Evolutionary conservation across 441 rosid species (phyloP).

Genomic region (Gossypium lobatum): DNA sequence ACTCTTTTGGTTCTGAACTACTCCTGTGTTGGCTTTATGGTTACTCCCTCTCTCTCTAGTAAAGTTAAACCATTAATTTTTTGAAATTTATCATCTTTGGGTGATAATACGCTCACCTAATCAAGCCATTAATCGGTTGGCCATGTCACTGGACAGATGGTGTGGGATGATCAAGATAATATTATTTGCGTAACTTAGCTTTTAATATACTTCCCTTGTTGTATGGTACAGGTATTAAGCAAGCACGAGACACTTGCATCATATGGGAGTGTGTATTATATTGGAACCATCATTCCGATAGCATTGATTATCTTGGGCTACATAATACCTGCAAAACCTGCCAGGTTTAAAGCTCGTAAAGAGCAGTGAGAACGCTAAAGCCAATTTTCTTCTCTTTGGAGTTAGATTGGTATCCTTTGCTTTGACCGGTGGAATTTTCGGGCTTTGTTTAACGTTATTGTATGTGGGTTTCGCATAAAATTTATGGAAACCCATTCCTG

Average conservation of each 20-base stretch:
- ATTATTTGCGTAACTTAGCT: not conserved
- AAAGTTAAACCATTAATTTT: not conserved
- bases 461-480: not conserved
- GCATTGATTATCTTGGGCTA: conserved; percentile 50
- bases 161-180: not conserved
- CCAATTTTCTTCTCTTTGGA: not conserved
- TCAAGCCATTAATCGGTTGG: not conserved
- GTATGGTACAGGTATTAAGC: conserved; percentile 61
- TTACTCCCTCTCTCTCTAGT: conserved; percentile 27
- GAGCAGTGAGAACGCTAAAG: conserved; percentile 33
- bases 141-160: not conserved
- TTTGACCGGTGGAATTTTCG: not conserved
- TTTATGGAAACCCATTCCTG: not conserved
- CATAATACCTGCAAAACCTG: conserved; percentile 56
- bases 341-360: conserved; percentile 54
- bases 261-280: conserved; percentile 63
- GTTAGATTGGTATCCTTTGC: not conserved
- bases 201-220: not conserved
- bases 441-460: not conserved
- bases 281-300: conserved; percentile 68
- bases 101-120: not conserved
- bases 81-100: not conserved
- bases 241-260: conserved; percentile 71
- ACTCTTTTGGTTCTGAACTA: conserved; percentile 70
- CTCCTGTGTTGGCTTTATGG: conserved; percentile 88